Evolutionary conservation across 1,284 basidiomycete species (phyloP).

Genomic region (Ceratobasidium sp.): DNA sequence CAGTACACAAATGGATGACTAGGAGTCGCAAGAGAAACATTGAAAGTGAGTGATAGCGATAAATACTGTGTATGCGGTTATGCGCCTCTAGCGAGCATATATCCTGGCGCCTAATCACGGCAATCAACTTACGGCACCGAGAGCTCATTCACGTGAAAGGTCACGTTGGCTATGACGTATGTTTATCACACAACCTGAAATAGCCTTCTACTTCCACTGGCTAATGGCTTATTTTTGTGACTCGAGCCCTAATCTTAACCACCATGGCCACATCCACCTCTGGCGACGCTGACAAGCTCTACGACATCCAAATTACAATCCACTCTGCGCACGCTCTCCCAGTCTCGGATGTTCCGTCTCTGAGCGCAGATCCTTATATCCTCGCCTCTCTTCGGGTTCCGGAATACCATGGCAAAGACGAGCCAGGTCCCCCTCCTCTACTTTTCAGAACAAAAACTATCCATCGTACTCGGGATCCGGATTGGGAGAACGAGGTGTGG

Average conservation of each 20-base stretch:
- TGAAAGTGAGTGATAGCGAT: too few species aligned
- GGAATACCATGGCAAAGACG: background rate
- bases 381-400: constrained; percentile 56
- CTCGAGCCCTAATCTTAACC: background rate
- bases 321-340: constrained; percentile 34
- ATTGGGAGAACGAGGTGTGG: constrained; percentile 60
- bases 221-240: background rate
- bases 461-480: constrained; percentile 58
- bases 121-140: constrained; percentile 9
- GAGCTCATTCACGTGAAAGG: constrained; percentile 9
- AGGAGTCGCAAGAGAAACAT: too few species aligned
- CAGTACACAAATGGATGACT: too few species aligned
- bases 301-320: constrained; percentile 29
- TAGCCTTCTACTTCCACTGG: background rate
- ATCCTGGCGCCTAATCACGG: background rate
- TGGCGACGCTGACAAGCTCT: background rate
- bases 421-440: constrained; percentile 52
- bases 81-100: too few species aligned
- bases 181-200: constrained; percentile 1
- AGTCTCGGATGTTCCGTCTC: constrained; percentile 30
- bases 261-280: constrained; percentile 15
- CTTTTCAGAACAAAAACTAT: constrained; percentile 61
- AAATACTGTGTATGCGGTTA: too few species aligned
- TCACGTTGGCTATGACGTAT: constrained; percentile 27
- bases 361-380: constrained; percentile 63